These are phyloP conservation scores for Diospyros kaki DNA, from an alignment of 148 eudicot genomes.

Conservation along the genomic window DNA sequence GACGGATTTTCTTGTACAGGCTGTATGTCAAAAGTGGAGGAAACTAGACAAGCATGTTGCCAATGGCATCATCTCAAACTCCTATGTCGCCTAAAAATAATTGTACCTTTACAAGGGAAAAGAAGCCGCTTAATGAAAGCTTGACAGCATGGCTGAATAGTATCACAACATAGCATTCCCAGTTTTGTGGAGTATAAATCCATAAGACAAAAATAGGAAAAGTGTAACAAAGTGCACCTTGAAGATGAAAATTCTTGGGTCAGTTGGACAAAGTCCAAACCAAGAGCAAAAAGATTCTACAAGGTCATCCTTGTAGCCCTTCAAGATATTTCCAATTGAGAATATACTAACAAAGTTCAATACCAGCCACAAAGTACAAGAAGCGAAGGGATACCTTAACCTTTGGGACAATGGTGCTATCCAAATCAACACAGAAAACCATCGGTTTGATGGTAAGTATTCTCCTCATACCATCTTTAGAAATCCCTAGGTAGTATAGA, in stretches of 20 bases:
- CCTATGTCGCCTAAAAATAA: conserved; percentile 89
- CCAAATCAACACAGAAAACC: conserved; percentile 75
- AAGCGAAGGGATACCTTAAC: conserved; percentile 35
- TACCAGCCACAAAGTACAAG: neutral
- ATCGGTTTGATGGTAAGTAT: conserved; percentile 79
- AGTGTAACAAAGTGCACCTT: neutral
- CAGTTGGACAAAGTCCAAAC: conserved; percentile 2
- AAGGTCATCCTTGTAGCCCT: neutral
- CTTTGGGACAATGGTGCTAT: conserved; percentile 67
- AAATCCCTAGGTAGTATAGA: conserved; percentile 79
- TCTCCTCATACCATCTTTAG: conserved; percentile 79
- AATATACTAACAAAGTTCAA: neutral
- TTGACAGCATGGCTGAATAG: neutral
- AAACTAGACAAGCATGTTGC: conserved; percentile 74
- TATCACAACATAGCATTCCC: neutral
- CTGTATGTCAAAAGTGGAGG: conserved; percentile 87
- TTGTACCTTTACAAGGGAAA: conserved; percentile 51
- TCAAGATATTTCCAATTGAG: neutral
- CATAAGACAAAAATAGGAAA: neutral
- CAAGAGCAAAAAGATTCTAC: neutral
- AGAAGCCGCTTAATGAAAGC: neutral
- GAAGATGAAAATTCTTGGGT: neutral
- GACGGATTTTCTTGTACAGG: conserved; percentile 97
- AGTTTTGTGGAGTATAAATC: neutral
- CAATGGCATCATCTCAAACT: conserved; percentile 70